Base-by-base conservation (phyloP, 805 yeast species). In the Yarrowia yakushimensis region DNA sequence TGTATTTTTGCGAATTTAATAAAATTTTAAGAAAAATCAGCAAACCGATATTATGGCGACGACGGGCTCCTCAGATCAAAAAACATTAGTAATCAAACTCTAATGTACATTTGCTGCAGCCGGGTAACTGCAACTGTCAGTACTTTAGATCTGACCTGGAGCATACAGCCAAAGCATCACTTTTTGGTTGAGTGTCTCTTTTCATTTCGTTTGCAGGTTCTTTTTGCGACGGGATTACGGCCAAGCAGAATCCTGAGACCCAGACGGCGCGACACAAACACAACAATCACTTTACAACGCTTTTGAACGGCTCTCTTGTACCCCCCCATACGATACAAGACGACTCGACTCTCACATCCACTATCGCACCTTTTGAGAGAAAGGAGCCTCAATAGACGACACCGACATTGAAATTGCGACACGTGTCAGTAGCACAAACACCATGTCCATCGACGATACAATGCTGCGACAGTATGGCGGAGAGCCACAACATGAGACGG, bases 401-500 rank as follows among this genome's bases (percentile, higher is more conserved):
- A 28, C 31, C 8, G 12, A 6, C 10, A 10, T 2, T 10, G 12
- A 6, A 28, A 25, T 2, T 12, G 12, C 31, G n/a, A 33, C 18
- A 33, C 37, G 37, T 33, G 10, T n/a, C 4, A n/a, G n/a, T 8
- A 18, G n/a, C 37, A 46, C 36, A 28, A 13, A 28, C 39, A 52
- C 12, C 11, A 52, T 52, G 59, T 52, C 59, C 9, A 52, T 52
- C 59, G 59, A 52, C 59, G 59, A 52, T 27, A 52, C 42, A 22
- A 34, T 52, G 59, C 43, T 52, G 23, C 59, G 59, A 34, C 59
- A 52, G 28, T 52, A 52, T 34, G 59, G 59, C 25, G 59, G 59
- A n/a, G 59, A 52, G 23, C 59, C 59, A 23, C 59, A 52, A 25
- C 59, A 52, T 28, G 59, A 36, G 33, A 52, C 59, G 17, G 59